Evolutionary conservation across 163 green algal genomes (phyloP).

Genomic region (Chloroidium sp.): DNA sequence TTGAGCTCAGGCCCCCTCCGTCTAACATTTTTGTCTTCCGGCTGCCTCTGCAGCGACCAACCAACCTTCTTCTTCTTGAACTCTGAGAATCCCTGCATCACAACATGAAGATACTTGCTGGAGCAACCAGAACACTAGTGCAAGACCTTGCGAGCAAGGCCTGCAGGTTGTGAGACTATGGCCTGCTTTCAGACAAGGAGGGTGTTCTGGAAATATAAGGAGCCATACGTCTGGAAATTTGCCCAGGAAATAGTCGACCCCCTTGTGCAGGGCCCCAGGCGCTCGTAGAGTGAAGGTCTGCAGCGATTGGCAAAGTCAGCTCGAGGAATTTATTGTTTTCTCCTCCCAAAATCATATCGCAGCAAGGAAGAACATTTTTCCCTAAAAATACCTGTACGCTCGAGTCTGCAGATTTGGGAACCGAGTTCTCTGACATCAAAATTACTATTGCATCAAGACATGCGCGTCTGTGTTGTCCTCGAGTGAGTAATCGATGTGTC

Average conservation of each 20-base stretch:
- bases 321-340: not conserved
- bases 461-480: too few relatives aligned
- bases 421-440: too few relatives aligned
- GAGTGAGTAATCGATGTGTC: too few relatives aligned
- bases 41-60: not conserved
- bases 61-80: not conserved
- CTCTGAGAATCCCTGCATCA: not conserved
- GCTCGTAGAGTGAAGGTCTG: slow-evolving; percentile 1
- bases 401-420: too few relatives aligned
- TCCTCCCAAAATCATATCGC: too few relatives aligned
- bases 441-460: too few relatives aligned
- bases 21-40: not conserved
- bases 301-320: not conserved
- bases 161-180: not conserved
- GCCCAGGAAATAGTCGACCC: slow-evolving; percentile 2
- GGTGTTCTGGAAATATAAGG: not conserved
- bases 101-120: not conserved
- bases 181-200: not conserved
- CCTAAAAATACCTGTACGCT: too few relatives aligned
- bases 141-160: not conserved
- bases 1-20: not conserved
- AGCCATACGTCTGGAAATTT: slow-evolving; percentile 1
- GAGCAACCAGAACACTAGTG: not conserved
- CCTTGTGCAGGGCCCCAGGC: not conserved
- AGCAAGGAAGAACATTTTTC: too few relatives aligned